Evolutionary conservation across 768 basidiomycete genomes (phyloP).

Genomic region (Leccinum obscurum): DNA sequence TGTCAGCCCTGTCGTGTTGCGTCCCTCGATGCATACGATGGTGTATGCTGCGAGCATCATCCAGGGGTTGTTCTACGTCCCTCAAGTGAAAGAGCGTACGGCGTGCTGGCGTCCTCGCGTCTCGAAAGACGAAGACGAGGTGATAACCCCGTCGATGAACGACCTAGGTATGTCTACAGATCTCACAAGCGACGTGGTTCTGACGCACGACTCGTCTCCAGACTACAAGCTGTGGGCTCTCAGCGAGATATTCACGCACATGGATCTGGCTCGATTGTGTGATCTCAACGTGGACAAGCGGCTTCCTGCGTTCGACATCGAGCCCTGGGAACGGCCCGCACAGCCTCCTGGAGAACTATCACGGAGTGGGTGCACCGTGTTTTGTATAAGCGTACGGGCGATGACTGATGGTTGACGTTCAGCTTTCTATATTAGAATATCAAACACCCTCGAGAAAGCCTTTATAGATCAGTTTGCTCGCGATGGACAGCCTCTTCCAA

Average conservation of each 20-base stretch:
- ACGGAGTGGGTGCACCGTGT: conserved; percentile 31
- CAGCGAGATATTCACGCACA: conserved; percentile 65
- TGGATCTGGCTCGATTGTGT: conserved; percentile 64
- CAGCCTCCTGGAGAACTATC: conserved; percentile 45
- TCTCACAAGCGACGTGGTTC: conserved; percentile 1
- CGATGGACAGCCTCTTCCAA: conserved; percentile 32
- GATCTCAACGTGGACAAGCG: conserved; percentile 55
- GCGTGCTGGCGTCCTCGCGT: conserved; percentile 38
- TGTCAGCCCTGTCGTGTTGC: conserved; percentile 68
- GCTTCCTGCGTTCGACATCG: conserved; percentile 47
- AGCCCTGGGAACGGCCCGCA: conserved; percentile 37
- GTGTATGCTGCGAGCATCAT: conserved; percentile 62
- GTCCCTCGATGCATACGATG: conserved; percentile 50
- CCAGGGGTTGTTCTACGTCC: conserved; percentile 60
- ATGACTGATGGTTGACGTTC: conserved; percentile 8
- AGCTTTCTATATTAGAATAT: conserved; percentile 54
- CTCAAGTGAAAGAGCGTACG: conserved; percentile 58
- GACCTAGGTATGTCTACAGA: conserved; percentile 39
- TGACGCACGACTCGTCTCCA: conserved; percentile 20
- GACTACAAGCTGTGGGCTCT: conserved; percentile 55
- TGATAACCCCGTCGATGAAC: conserved; percentile 26
- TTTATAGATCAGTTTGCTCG: conserved; percentile 39
- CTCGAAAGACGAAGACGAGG: conserved; percentile 17
- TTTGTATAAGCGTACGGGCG: conserved; percentile 2
- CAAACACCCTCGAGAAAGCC: conserved; percentile 45